phyloP scores from a whole-genome alignment of 331 rosid genomes.

The Quercus lobata region DNA sequence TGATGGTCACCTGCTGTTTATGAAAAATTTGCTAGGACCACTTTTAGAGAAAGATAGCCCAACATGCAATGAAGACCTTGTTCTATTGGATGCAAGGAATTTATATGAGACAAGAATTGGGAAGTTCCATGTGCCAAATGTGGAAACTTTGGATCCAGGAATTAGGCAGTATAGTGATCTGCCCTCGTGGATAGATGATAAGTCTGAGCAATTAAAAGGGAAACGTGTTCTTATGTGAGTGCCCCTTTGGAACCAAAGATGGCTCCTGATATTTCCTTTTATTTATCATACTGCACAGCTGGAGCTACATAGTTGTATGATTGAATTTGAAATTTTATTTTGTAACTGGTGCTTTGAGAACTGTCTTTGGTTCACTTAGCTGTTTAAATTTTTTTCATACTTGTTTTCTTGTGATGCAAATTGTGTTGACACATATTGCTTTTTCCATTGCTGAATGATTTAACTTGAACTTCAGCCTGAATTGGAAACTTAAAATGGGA shows the following conservation, averaged over 20 bases:
- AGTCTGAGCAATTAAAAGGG: constrained; percentile 58
- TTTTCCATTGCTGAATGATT: not conserved
- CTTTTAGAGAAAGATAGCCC: constrained; percentile 37
- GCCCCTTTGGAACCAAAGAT: not conserved
- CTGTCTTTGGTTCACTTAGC: not conserved
- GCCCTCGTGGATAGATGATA: constrained; percentile 84
- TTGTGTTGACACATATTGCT: not conserved
- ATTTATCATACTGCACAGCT: not conserved
- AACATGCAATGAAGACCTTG: constrained; percentile 28
- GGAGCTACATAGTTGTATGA: not conserved
- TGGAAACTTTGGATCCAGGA: constrained; percentile 74
- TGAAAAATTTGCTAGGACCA: constrained; percentile 20
- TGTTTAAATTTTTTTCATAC: not conserved
- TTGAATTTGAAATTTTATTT: not conserved
- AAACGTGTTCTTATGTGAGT: constrained; percentile 76
- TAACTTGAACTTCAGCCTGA: not conserved
- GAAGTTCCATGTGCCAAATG: constrained; percentile 64
- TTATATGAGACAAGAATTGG: constrained; percentile 94
- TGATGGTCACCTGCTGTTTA: constrained; percentile 7
- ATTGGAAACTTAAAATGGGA: not conserved
- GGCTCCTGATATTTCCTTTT: not conserved
- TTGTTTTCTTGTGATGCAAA: not conserved
- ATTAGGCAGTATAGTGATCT: constrained; percentile 93
- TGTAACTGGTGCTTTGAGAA: not conserved
- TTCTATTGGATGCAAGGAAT: constrained; percentile 89